phyloP scores from a whole-genome alignment of 2,329 filamentous ascomycete genomes.

The Ascochyta viciae-villosae region DNA sequence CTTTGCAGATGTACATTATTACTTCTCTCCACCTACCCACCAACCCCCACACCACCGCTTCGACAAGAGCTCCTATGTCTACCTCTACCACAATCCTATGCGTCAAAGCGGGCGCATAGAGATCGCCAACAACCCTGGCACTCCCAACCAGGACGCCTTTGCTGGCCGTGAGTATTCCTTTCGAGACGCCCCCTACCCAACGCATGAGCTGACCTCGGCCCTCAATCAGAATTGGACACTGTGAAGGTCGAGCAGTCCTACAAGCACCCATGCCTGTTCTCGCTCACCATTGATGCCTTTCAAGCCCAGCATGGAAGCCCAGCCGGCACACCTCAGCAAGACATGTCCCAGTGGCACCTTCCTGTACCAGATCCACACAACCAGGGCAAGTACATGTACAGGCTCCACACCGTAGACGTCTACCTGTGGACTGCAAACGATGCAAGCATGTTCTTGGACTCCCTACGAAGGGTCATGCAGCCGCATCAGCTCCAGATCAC shows the following conservation, averaged over 20 bases:
- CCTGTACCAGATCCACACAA: conserved; percentile 75
- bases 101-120: conserved; percentile 74
- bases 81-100: conserved; percentile 76
- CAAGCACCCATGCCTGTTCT: conserved; percentile 75
- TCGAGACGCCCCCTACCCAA: not conserved
- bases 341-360: conserved; percentile 71
- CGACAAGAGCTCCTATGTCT: conserved; percentile 80
- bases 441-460: conserved; percentile 73
- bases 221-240: conserved; percentile 66
- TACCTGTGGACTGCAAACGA: conserved; percentile 82
- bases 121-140: conserved; percentile 76
- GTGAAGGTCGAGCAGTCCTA: conserved; percentile 73
- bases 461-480: conserved; percentile 70
- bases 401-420: conserved; percentile 75
- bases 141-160: conserved; percentile 80
- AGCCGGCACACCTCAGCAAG: conserved; percentile 54
- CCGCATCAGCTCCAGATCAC: conserved; percentile 56
- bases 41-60: conserved; percentile 81
- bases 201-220: conserved; percentile 28
- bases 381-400: conserved; percentile 80
- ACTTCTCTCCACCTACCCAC: conserved; percentile 71
- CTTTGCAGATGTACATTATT: conserved; percentile 81
- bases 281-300: conserved; percentile 64
- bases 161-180: conserved; percentile 68
- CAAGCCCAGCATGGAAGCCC: conserved; percentile 39